phyloP scores from a whole-genome alignment of 106 monocot genomes.

The Cymbidium sinense region DNA sequence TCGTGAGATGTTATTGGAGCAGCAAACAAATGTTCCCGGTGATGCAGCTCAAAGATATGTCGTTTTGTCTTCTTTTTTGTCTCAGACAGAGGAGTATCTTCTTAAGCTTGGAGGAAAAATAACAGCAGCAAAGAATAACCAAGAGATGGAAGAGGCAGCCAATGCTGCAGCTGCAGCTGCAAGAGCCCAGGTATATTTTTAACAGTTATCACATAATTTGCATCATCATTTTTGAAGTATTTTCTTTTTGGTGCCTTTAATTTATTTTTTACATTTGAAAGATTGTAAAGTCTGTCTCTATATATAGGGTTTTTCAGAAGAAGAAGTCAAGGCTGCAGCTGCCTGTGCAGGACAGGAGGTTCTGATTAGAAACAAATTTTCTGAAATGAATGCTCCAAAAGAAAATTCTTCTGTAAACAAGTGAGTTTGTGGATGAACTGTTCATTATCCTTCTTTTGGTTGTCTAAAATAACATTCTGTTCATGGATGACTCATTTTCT shows the following conservation, averaged over 20 bases:
- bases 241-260: not conserved
- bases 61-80: conserved; percentile 91
- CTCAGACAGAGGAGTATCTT: conserved; percentile 97
- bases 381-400: conserved; percentile 95
- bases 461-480: not conserved
- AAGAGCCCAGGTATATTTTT: conserved; percentile 47
- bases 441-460: not conserved
- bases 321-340: conserved; percentile 91
- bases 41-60: conserved; percentile 81
- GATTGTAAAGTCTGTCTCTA: conserved; percentile 2
- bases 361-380: conserved; percentile 81
- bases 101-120: conserved; percentile 95
- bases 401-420: conserved; percentile 80
- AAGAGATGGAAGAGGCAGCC: conserved; percentile 94
- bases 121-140: conserved; percentile 75
- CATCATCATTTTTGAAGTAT: not conserved
- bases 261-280: not conserved
- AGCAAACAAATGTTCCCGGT: conserved; percentile 82
- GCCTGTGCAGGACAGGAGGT: conserved; percentile 90
- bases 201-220: not conserved
- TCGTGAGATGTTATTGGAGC: conserved; percentile 88
- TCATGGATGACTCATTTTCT: not conserved
- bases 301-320: conserved; percentile 82
- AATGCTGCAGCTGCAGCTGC: conserved; percentile 79
- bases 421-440: conserved; percentile 26